Evolutionary conservation across 306 rosid species (phyloP), one percentile per base, ranked within the genome.

Genomic region (Acmispon strigosus): DNA sequence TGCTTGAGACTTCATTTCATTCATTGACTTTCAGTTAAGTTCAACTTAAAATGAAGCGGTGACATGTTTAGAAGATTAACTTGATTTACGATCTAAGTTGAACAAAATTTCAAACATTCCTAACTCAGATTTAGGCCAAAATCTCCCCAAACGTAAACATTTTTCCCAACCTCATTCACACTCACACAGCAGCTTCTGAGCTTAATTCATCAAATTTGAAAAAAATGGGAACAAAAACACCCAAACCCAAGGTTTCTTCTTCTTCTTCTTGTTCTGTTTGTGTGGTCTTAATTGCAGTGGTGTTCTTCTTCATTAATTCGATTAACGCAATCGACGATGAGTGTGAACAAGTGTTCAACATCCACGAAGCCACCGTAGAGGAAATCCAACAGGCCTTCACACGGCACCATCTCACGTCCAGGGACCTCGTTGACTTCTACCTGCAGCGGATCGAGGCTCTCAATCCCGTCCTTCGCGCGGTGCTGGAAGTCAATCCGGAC

Each of bases 401-500:
- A 17, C 62, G 54, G 0, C 74, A 71, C 52, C 8, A 72, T 1
- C 81, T 88, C 29, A 84, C 92, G 27, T 80, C 92, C 0, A 78
- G 60, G 48, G 62, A 80, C 9, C 82, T 88, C 4, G 89, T 86
- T 11, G 83, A 86, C 36, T 66, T 48, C 7, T 91, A 88, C 84
- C 34, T 86, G 15, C 8, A 50, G 0, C 81, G 49, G 48, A 88
- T 88, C 76, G 16, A 32, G 2, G 7, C 34, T 10, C 71, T 84
- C 11, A 86, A 91, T 78, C 92, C 92, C 13, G 15, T 52, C 34
- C 92, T 90, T 14, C 58, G 69, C 45, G 74, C 86, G 61, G 89
- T 91, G 16, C 80, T 88, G 63, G 96, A 91, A 57, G 64, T 91
- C 27, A 91, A 88, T 48, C 96, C 96, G 0, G 92, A 84, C n/a